These are phyloP conservation scores for Penicillium cinerascens DNA, from an alignment of 495 filamentous ascomycete genomes.

Conservation along the genomic window DNA sequence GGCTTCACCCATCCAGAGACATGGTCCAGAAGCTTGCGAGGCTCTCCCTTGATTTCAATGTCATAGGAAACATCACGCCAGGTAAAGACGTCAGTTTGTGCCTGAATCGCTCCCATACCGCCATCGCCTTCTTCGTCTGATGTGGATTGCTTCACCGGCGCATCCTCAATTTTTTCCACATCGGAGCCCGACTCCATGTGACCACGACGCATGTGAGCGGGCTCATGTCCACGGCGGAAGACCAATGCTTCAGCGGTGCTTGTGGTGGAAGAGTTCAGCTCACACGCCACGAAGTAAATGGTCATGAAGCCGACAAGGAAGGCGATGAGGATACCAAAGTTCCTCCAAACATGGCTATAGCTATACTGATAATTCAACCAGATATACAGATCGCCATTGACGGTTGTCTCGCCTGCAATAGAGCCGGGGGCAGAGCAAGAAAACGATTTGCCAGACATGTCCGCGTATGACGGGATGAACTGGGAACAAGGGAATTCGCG, in stretches of 20 bases:
- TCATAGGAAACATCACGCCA: slow-evolving; percentile 73
- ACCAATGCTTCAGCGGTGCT: slow-evolving; percentile 42
- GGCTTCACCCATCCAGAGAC: slow-evolving; percentile 67
- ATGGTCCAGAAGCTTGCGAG: slow-evolving; percentile 58
- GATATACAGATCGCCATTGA: slow-evolving; percentile 50
- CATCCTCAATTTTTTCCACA: slow-evolving; percentile 54
- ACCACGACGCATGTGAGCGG: slow-evolving; percentile 16
- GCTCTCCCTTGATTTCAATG: slow-evolving; percentile 57
- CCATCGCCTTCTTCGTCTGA: slow-evolving; percentile 38
- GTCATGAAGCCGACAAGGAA: slow-evolving; percentile 56
- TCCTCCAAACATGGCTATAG: slow-evolving; percentile 59
- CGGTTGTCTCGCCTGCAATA: slow-evolving; percentile 39
- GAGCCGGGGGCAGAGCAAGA: slow-evolving; percentile 50
- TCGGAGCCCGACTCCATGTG: slow-evolving; percentile 40
- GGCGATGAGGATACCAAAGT: slow-evolving; percentile 60
- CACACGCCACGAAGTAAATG: slow-evolving; percentile 40
- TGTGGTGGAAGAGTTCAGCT: slow-evolving; percentile 27
- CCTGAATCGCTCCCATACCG: slow-evolving; percentile 48
- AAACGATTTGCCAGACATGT: slow-evolving; percentile 32
- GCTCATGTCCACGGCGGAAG: slow-evolving; percentile 34
- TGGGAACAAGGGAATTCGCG: slow-evolving; percentile 44
- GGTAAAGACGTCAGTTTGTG: slow-evolving; percentile 60
- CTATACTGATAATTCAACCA: slow-evolving; percentile 49
- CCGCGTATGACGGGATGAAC: slow-evolving; percentile 46
- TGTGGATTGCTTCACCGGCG: not conserved